phyloP scores from a whole-genome alignment of 164 flowering plant species.

The Aristolochia californica region DNA sequence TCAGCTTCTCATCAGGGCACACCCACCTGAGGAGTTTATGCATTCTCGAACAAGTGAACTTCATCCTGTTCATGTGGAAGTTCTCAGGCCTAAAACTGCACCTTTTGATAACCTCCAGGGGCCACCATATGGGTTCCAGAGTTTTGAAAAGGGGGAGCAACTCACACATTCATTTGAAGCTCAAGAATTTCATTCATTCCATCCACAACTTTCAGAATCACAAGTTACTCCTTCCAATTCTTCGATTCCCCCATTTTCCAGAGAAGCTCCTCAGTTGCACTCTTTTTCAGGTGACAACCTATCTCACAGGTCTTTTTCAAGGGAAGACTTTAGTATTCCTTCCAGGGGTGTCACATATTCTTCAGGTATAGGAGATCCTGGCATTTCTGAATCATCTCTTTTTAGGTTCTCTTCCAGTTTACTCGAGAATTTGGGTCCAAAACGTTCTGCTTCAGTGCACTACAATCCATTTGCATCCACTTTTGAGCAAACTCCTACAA shows the following conservation, averaged over 20 bases:
- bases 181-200: too few species aligned
- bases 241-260: too few species aligned
- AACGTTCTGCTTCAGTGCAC: constrained; percentile 27
- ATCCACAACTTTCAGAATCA: too few species aligned
- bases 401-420: constrained; percentile 23
- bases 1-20: too few species aligned
- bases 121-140: neutral
- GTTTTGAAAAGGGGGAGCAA: too few species aligned
- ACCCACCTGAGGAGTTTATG: neutral
- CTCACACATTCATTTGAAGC: too few species aligned
- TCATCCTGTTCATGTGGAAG: too few species aligned
- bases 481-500: constrained; percentile 43
- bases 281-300: constrained; percentile 18
- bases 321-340: constrained; percentile 18
- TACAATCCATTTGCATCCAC: constrained; percentile 68
- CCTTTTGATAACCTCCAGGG: too few species aligned
- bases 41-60: too few species aligned
- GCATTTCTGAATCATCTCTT: constrained; percentile 15
- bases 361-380: constrained; percentile 17
- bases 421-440: constrained; percentile 30
- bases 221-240: too few species aligned
- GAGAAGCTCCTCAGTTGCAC: constrained; percentile 1
- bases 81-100: too few species aligned
- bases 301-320: constrained; percentile 9
- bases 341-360: constrained; percentile 19